Conservation (phyloP, 2,329 filamentous ascomycete genomes). For the Fusarium aywerte region DNA sequence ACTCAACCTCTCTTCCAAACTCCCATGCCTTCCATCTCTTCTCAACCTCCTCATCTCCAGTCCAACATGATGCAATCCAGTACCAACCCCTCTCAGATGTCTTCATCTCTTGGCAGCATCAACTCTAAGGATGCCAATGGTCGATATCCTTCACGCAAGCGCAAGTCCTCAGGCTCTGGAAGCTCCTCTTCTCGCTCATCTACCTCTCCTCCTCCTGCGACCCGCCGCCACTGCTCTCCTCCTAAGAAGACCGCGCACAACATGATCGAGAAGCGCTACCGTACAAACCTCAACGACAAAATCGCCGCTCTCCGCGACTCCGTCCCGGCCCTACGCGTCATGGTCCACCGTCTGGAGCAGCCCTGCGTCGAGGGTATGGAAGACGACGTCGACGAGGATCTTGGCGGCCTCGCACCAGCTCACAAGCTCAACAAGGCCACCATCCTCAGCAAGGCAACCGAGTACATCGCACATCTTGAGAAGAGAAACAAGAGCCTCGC, state of each 20-base stretch:
- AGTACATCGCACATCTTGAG: slow-evolving; percentile 53
- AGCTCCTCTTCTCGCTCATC: slow-evolving; percentile 49
- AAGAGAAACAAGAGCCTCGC: slow-evolving; percentile 49
- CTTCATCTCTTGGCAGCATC: slow-evolving; percentile 20
- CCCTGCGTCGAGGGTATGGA: slow-evolving; percentile 66
- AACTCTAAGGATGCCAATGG: slow-evolving; percentile 36
- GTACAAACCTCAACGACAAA: slow-evolving; percentile 95
- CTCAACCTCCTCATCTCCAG: slow-evolving; percentile 41
- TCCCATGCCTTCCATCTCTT: slow-evolving; percentile 44
- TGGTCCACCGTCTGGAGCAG: slow-evolving; percentile 68
- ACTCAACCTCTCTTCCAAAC: slow-evolving; percentile 46
- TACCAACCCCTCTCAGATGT: slow-evolving; percentile 38
- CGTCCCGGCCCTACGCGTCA: slow-evolving; percentile 84
- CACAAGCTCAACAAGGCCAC: slow-evolving; percentile 96
- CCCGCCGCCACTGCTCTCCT: slow-evolving; percentile 46
- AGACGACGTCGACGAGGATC: slow-evolving; percentile 72
- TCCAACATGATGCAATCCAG: slow-evolving; percentile 36
- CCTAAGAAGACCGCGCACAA: slow-evolving; percentile 92
- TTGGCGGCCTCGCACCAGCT: slow-evolving; percentile 81
- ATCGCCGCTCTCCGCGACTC: slow-evolving; percentile 89
- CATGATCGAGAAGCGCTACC: slow-evolving; percentile 95
- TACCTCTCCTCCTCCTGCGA: slow-evolving; percentile 54
- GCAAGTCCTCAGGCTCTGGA: slow-evolving; percentile 49
- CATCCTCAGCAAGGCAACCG: slow-evolving; percentile 60
- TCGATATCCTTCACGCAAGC: slow-evolving; percentile 47